These are phyloP conservation scores for Steccherinum ochraceum DNA, from an alignment of 768 basidiomycete genomes.

Conservation along the genomic window DNA sequence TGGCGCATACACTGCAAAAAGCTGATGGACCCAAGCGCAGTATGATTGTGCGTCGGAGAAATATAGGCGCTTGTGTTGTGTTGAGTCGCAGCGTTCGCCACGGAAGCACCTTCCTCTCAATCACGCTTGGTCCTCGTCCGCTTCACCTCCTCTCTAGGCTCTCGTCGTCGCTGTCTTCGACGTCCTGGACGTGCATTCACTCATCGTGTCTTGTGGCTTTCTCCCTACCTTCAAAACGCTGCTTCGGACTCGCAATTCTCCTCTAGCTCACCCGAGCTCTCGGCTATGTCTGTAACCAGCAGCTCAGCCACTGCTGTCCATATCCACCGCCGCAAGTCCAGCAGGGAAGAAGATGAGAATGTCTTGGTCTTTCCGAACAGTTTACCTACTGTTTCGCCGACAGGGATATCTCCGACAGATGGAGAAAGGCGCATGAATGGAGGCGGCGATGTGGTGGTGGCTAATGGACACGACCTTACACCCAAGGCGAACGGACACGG, in stretches of 20 bases:
- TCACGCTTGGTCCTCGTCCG: not conserved
- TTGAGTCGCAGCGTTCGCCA: no score
- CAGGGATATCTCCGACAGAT: constrained; percentile 6
- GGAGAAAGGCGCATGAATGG: constrained; percentile 4
- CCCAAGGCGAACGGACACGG: not conserved
- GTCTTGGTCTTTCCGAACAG: constrained; percentile 14
- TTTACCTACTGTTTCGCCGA: constrained; percentile 10
- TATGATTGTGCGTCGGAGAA: no score
- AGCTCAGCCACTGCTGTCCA: constrained; percentile 1
- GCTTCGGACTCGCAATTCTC: not conserved
- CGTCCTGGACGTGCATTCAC: not conserved
- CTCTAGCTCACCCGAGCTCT: not conserved
- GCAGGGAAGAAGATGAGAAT: constrained; percentile 28
- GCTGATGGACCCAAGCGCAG: no score
- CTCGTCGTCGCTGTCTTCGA: not conserved
- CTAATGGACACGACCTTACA: not conserved
- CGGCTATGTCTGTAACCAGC: not conserved
- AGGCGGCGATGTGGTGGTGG: not conserved
- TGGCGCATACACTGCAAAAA: no score
- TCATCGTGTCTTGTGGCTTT: no score
- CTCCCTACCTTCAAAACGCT: not conserved
- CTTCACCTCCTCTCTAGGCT: not conserved
- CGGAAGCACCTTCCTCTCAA: no score
- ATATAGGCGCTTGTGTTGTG: no score
- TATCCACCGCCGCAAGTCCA: constrained; percentile 31